Conservation (phyloP, 305 asterid species). For the Andrographis paniculata region DNA sequence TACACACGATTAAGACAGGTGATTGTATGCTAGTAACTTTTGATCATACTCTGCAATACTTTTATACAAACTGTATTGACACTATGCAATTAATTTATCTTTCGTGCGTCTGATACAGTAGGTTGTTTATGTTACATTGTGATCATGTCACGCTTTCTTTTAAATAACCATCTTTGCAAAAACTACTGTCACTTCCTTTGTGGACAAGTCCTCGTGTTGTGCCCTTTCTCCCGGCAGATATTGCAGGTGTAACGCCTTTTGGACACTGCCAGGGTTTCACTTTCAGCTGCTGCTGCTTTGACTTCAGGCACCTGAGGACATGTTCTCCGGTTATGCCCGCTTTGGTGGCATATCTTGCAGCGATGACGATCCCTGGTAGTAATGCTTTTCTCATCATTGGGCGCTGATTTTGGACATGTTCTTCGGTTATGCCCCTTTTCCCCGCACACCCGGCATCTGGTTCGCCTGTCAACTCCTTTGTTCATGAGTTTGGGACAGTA, state of each 20-base stretch:
- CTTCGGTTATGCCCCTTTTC: slow-evolving; percentile 82
- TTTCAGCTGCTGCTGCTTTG: slow-evolving; percentile 18
- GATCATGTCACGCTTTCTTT: too few species aligned
- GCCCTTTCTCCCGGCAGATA: slow-evolving; percentile 42
- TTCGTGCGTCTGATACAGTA: too few species aligned
- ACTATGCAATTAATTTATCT: too few species aligned
- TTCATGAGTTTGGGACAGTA: slow-evolving; percentile 63
- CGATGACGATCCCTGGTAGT: slow-evolving; percentile 34
- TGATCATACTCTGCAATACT: not conserved
- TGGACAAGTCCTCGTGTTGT: slow-evolving; percentile 54
- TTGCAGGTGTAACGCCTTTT: slow-evolving; percentile 34
- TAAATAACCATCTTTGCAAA: too few species aligned
- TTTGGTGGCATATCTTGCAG: slow-evolving; percentile 59
- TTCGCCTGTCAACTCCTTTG: slow-evolving; percentile 30
- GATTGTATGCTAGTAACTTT: slow-evolving; percentile 10
- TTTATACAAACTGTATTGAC: too few species aligned
- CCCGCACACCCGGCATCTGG: slow-evolving; percentile 68
- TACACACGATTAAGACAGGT: slow-evolving; percentile 5
- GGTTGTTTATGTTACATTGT: too few species aligned
- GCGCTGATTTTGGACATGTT: slow-evolving; percentile 53
- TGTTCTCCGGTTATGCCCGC: slow-evolving; percentile 67
- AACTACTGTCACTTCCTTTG: slow-evolving; percentile 20
- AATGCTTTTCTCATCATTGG: slow-evolving; percentile 17
- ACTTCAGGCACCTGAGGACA: slow-evolving; percentile 39
- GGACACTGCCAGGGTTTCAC: slow-evolving; percentile 15